These are phyloP conservation scores for Physcomitrium patens DNA, from an alignment of 225 moss, liverwort and hornwort genomes.

Conservation along the genomic window DNA sequence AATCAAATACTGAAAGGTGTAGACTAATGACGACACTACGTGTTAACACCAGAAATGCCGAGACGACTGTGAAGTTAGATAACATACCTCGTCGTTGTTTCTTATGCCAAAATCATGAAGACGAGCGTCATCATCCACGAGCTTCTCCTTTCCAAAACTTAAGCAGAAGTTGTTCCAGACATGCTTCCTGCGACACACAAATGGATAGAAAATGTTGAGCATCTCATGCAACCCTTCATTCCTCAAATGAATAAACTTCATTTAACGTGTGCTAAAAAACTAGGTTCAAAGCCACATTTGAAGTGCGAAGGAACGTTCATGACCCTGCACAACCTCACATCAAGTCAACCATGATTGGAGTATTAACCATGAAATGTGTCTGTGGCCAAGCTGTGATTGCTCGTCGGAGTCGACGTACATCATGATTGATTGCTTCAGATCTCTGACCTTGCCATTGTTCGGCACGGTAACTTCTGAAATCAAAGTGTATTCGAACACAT, in stretches of 20 bases:
- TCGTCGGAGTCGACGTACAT: conserved; percentile 78
- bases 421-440: conserved; percentile 82
- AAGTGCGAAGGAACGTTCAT: background rate
- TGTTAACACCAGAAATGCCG: too few species aligned
- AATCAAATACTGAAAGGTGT: background rate
- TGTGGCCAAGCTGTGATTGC: conserved; percentile 77
- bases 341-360: background rate
- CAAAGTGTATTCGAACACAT: background rate
- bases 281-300: background rate
- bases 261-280: background rate
- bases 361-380: conserved; percentile 86
- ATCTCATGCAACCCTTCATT: background rate
- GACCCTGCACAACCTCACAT: too few species aligned
- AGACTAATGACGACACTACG: background rate
- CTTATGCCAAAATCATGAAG: conserved; percentile 75
- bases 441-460: conserved; percentile 73
- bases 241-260: background rate
- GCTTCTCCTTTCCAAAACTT: conserved; percentile 68
- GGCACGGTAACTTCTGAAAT: conserved; percentile 77
- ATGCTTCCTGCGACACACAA: conserved; percentile 68
- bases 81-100: conserved; percentile 71
- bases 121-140: conserved; percentile 65
- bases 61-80: conserved; percentile 1
- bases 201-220: background rate
- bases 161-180: conserved; percentile 98